Evolutionary conservation across 768 basidiomycete genomes (phyloP).

Genomic region (Dentipellis sp.): DNA sequence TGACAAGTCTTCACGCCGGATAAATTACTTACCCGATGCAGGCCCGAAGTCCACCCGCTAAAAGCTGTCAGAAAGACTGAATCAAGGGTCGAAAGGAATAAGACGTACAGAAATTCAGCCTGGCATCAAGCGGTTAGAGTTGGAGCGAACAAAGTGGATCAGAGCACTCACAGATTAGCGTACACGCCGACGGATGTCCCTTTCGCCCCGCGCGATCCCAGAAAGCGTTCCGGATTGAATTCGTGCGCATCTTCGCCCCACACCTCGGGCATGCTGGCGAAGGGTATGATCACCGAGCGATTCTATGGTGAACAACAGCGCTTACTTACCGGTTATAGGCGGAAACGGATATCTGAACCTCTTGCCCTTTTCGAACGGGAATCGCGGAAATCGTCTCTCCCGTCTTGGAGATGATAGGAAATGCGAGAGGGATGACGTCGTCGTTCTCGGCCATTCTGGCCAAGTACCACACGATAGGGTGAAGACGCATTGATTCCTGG

Average conservation of each 20-base stretch:
- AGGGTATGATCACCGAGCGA: neutral
- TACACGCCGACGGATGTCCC: constrained; percentile 4
- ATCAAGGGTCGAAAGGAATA: neutral
- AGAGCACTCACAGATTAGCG: constrained; percentile 8
- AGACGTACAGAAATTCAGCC: constrained; percentile 7
- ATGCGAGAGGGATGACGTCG: no score
- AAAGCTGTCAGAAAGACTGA: neutral
- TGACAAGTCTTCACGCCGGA: no score
- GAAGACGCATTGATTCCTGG: constrained; percentile 15
- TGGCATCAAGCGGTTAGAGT: neutral
- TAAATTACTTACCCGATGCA: constrained; percentile 11
- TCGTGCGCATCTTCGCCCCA: constrained; percentile 10
- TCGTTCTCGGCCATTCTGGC: no score
- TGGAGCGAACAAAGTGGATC: no score
- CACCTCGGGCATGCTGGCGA: constrained; percentile 5
- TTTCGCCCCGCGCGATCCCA: neutral
- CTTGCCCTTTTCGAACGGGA: constrained; percentile 8
- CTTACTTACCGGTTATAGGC: constrained; percentile 6
- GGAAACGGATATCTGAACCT: constrained; percentile 4
- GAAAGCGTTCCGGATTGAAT: constrained; percentile 10
- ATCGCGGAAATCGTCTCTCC: constrained; percentile 6
- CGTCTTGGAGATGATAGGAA: constrained; percentile 8
- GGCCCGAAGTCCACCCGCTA: constrained; percentile 7
- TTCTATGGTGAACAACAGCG: neutral
- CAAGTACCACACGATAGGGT: constrained; percentile 9